A percentile compares a stretch with the other conserved stretches of the same genome.
Evolutionary conservation across 352 stramenopile species (phyloP).

Genomic region (Globisporangium nagaii): DNA sequence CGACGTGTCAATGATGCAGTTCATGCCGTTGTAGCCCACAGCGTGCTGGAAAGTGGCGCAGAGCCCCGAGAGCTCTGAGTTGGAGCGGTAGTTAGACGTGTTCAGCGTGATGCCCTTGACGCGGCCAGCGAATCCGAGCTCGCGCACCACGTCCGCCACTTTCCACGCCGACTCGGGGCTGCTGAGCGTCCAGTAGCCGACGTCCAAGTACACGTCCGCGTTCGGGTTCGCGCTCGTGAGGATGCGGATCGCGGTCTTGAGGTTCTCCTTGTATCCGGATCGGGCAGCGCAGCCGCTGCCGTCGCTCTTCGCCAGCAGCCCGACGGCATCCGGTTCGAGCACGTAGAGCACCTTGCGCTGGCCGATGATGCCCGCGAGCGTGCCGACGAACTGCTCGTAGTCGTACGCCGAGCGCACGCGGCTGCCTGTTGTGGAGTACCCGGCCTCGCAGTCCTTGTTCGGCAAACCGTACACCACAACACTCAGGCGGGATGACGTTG

Average conservation of each 20-base stretch:
- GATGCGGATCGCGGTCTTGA: constrained; percentile 40
- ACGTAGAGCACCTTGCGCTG: constrained; percentile 60
- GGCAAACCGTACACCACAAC: constrained; percentile 67
- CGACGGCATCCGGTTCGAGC: constrained; percentile 63
- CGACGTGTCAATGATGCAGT: constrained; percentile 64
- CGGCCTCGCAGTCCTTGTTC: constrained; percentile 66
- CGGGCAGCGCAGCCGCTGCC: constrained; percentile 18
- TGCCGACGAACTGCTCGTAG: constrained; percentile 47
- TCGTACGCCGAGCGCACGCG: constrained; percentile 26
- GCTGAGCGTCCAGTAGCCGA: constrained; percentile 58
- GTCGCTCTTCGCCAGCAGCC: constrained; percentile 33
- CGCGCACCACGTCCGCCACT: constrained; percentile 35
- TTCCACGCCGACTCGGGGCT: constrained; percentile 14
- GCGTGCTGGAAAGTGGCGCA: constrained; percentile 58
- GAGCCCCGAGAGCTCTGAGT: constrained; percentile 28
- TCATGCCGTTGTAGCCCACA: constrained; percentile 26
- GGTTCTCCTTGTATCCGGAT: constrained; percentile 40
- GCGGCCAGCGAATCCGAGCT: constrained; percentile 20
- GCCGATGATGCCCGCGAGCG: constrained; percentile 35
- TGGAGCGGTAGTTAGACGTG: constrained; percentile 74
- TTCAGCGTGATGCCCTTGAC: constrained; percentile 73
- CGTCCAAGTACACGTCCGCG: constrained; percentile 61
- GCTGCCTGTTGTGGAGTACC: constrained; percentile 33
- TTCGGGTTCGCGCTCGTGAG: constrained; percentile 48
- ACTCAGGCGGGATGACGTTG: constrained; percentile 35